Conservation (phyloP, 1,284 basidiomycete species). For the Tremellales sp. region DNA sequence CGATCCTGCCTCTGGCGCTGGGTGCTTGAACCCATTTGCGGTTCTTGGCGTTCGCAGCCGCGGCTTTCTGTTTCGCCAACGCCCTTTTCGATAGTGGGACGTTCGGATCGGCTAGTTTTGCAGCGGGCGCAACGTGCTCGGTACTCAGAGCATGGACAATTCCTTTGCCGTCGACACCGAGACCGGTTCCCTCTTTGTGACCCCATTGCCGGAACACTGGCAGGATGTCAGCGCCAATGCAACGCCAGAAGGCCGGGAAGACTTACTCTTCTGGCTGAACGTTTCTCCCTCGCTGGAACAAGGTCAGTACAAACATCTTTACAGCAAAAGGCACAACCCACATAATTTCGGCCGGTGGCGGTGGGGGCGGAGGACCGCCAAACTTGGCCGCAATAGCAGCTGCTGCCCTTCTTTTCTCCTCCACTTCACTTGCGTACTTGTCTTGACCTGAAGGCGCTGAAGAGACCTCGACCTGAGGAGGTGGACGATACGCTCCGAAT, state of each 20-base stretch:
- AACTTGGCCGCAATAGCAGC: conserved; percentile 64
- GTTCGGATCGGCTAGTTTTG: conserved; percentile 16
- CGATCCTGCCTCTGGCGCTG: conserved; percentile 69
- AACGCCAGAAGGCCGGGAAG: conserved; percentile 54
- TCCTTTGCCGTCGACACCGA: conserved; percentile 75
- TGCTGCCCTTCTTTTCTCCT: conserved; percentile 64
- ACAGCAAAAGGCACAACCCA: conserved; percentile 7
- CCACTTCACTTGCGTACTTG: conserved; percentile 38
- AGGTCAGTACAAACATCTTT: conserved; percentile 6
- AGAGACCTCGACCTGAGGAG: conserved; percentile 3
- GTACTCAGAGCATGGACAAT: conserved; percentile 82
- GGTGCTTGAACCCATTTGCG: conserved; percentile 37
- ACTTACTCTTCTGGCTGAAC: conserved; percentile 45
- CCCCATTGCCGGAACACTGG: conserved; percentile 69
- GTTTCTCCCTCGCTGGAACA: conserved; percentile 20
- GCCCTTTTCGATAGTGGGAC: conserved; percentile 35
- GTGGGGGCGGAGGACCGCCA: conserved; percentile 16
- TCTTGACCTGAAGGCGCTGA: neutral
- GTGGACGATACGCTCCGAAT: conserved; percentile 8
- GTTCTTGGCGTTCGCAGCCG: conserved; percentile 39
- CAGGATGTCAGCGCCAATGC: conserved; percentile 62
- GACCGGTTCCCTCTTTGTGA: conserved; percentile 84
- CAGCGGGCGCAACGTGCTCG: conserved; percentile 50
- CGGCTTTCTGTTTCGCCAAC: conserved; percentile 36
- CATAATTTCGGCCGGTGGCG: conserved; percentile 7